Base-by-base conservation (phyloP, 257 asterid genomes). In the Salvia hispanica region DNA sequence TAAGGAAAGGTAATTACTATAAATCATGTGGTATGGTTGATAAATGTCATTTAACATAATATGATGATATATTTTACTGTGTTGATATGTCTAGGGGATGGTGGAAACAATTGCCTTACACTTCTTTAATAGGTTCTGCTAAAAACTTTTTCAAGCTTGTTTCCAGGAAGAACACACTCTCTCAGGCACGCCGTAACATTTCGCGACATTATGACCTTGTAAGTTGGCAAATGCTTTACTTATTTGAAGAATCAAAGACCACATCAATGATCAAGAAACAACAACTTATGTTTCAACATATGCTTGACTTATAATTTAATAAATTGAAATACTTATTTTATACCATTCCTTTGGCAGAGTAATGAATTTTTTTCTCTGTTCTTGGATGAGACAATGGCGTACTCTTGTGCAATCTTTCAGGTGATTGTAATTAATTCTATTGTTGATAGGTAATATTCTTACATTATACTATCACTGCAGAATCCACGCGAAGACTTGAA, bases 301-400 rank as follows among this genome's bases (percentile, higher is more conserved):
- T 18, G 21, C 21, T 18, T 18, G 21, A 18, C 21, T 18, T 18
- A 18, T 18, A 18, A 18, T 18, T 18, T 18, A 18, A 18, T 18
- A 18, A 18, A 18, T 18, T 18, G 21, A 18, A 18, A 18, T 18
- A 18, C 37, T 3, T 34, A 5, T 62, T 45, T 36, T 40, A 18
- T 4, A 18, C 21, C 1, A 18, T 3, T 48, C 12, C 64, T 10
- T 53, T 63, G 58, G 34, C 92, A 89, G 95, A 88, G 93, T 74
- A 89, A 89, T 55, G 90, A 86, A 74, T 81, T 89, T 3, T 89
- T 86, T 58, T 73, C 81, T 58, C 62, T 73, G 4, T 80, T 72
- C 50, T n/a, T 88, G 79, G 97, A 90, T 43, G 87, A 87, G 15
- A 82, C 95, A 50, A 90, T 87, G 97, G 76, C 90, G 18, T 90